Evolutionary conservation across 441 rosid genomes (phyloP).

Genomic region (Populus tomentosa): DNA sequence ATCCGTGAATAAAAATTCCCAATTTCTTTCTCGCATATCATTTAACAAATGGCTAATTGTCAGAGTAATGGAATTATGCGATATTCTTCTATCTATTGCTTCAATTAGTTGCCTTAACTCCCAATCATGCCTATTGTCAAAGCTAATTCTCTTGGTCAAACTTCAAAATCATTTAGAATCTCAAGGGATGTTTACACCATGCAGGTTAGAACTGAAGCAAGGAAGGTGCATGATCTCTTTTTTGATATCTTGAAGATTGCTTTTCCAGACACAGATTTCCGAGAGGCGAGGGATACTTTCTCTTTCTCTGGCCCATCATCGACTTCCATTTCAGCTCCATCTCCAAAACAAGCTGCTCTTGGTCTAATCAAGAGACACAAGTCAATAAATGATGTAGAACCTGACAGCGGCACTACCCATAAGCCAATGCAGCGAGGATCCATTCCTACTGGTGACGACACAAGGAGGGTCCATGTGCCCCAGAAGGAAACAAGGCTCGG

Average conservation of each 20-base stretch:
- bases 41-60: neutral
- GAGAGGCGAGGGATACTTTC: constrained; percentile 71
- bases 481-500: constrained; percentile 67
- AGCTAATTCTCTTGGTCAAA: neutral
- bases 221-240: constrained; percentile 95
- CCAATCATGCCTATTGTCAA: neutral
- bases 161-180: constrained; percentile 5
- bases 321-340: constrained; percentile 41
- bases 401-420: constrained; percentile 46
- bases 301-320: constrained; percentile 60
- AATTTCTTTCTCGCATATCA: neutral
- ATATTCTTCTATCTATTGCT: neutral
- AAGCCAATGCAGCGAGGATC: constrained; percentile 52
- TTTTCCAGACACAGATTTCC: constrained; percentile 86
- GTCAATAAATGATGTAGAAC: constrained; percentile 54
- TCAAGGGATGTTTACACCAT: constrained; percentile 11
- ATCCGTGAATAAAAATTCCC: neutral
- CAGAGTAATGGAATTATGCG: neutral
- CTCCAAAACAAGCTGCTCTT: constrained; percentile 45
- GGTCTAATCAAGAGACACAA: constrained; percentile 71
- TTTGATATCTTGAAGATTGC: constrained; percentile 91
- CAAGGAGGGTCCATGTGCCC: constrained; percentile 65
- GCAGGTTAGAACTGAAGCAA: constrained; percentile 96
- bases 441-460: constrained; percentile 42
- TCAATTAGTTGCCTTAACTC: neutral